phyloP scores from a whole-genome alignment of 1,284 basidiomycete genomes.

The Pulveroboletus sp. region DNA sequence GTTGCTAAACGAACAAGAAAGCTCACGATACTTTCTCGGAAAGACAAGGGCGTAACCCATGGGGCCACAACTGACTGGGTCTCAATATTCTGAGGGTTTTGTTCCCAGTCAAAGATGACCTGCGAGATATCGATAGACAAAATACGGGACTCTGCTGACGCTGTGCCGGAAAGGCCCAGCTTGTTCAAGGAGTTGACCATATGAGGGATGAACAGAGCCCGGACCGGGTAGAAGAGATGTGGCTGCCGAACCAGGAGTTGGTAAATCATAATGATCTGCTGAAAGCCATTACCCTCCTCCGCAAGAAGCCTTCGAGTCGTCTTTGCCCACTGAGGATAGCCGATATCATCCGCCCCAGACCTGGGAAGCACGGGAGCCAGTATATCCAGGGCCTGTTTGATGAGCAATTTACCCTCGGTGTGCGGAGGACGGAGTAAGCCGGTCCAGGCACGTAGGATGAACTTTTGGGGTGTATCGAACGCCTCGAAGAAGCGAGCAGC shows the following conservation, averaged over 20 bases:
- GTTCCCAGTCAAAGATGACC: slow-evolving; percentile 88
- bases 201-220: slow-evolving; percentile 93
- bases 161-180: slow-evolving; percentile 75
- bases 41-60: slow-evolving; percentile 77
- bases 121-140: slow-evolving; percentile 84
- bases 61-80: slow-evolving; percentile 22
- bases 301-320: slow-evolving; percentile 84
- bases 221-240: slow-evolving; percentile 90
- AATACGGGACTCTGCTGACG: slow-evolving; percentile 79
- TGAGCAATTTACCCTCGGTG: slow-evolving; percentile 76
- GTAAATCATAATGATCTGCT: slow-evolving; percentile 87
- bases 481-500: slow-evolving; percentile 93
- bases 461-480: slow-evolving; percentile 90
- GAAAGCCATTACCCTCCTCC: slow-evolving; percentile 84
- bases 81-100: slow-evolving; percentile 45
- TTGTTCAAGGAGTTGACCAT: slow-evolving; percentile 90
- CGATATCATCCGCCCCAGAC: slow-evolving; percentile 51
- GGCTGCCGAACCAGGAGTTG: slow-evolving; percentile 91
- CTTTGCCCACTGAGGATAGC: slow-evolving; percentile 85
- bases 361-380: slow-evolving; percentile 85
- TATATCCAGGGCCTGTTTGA: slow-evolving; percentile 87
- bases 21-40: slow-evolving; percentile 89
- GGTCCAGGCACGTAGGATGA: slow-evolving; percentile 92
- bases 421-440: slow-evolving; percentile 86
- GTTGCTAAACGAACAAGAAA: slow-evolving; percentile 89